These are phyloP conservation scores for Fraxinus excelsior DNA, from an alignment of 257 asterid species.

Conservation along the genomic window DNA sequence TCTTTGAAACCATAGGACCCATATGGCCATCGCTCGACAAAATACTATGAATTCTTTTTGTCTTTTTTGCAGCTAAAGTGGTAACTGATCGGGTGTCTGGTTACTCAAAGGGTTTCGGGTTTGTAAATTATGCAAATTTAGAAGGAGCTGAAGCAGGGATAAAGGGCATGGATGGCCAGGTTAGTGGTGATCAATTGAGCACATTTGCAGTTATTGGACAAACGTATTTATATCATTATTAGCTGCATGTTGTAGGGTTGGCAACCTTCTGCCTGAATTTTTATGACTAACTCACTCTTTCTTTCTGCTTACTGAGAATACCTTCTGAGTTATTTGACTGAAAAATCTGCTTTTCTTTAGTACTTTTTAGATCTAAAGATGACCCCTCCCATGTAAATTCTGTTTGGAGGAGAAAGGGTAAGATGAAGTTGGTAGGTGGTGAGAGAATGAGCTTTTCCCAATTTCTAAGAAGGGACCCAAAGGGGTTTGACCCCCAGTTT, in stretches of 20 bases:
- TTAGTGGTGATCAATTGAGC: constrained; percentile 24
- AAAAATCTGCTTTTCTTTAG: background rate
- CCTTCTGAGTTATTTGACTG: background rate
- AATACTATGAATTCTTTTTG: background rate
- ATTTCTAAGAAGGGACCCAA: background rate
- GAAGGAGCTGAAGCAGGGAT: constrained; percentile 74
- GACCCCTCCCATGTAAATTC: background rate
- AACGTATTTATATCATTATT: background rate
- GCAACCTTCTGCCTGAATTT: background rate
- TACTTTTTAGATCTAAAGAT: constrained; percentile 6
- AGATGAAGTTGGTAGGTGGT: background rate
- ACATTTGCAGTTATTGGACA: background rate
- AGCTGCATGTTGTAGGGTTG: background rate
- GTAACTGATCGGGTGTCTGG: constrained; percentile 79
- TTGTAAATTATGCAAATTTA: constrained; percentile 64
- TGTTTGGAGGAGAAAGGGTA: background rate
- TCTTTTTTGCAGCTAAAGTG: constrained; percentile 70
- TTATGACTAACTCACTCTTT: background rate
- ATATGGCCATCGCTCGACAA: background rate
- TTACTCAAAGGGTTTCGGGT: constrained; percentile 90
- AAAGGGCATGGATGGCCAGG: constrained; percentile 93
- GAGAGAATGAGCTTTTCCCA: background rate
- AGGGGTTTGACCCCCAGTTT: background rate
- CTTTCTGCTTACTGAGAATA: background rate
- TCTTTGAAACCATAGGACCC: background rate